Evolutionary conservation across 2,329 filamentous ascomycete species (phyloP).

Genomic region (Chalaropsis thielavioides): DNA sequence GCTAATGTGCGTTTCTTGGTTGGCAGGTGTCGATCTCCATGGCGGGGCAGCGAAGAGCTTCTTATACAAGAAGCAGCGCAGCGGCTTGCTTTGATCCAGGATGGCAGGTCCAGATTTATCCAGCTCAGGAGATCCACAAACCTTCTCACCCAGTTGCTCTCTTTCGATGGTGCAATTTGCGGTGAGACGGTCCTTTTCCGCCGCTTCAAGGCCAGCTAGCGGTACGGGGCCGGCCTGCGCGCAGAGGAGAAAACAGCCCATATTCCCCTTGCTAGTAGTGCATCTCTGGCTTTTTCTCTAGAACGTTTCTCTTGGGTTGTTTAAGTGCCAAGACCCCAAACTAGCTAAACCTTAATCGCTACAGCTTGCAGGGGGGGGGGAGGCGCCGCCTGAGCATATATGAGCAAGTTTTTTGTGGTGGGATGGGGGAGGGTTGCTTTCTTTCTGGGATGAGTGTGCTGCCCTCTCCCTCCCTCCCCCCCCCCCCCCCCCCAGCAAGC

Average conservation of each 20-base stretch:
- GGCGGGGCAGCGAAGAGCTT: background rate
- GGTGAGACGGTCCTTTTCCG: background rate
- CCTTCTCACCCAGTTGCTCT: background rate
- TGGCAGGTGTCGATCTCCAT: conserved; percentile 1
- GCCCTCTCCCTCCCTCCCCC: no score
- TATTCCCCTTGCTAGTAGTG: background rate
- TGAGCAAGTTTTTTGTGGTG: conserved; percentile 11
- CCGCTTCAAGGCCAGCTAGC: background rate
- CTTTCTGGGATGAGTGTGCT: background rate
- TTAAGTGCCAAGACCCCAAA: background rate
- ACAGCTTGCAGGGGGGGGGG: background rate
- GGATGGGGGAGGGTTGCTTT: background rate
- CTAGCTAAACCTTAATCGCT: conserved; percentile 7
- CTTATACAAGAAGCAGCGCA: background rate
- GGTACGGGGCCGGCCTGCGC: background rate
- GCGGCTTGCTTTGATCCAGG: background rate
- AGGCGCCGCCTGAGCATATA: conserved; percentile 4
- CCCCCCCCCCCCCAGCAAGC: background rate
- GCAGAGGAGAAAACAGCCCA: background rate
- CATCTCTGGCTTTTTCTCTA: background rate
- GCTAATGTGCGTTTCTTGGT: background rate
- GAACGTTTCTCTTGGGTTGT: conserved; percentile 2
- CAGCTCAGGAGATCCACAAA: conserved; percentile 5
- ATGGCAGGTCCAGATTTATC: background rate
- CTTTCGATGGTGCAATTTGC: background rate